phyloP scores from a whole-genome alignment of 129 eudicot genomes.

The Ambrosia artemisiifolia region DNA sequence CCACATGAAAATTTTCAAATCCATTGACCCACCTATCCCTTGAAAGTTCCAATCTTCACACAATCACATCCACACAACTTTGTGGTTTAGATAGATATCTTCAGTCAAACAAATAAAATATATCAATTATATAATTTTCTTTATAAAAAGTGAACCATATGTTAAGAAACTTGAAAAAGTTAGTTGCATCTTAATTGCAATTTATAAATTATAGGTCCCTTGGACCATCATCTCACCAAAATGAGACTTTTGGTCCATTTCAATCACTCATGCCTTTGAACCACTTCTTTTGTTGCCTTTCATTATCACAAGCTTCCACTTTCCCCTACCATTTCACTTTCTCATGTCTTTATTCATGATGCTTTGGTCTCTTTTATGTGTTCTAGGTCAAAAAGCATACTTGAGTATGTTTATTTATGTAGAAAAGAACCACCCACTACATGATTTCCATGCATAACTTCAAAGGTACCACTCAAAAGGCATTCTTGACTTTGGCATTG shows the following conservation, averaged over 20 bases:
- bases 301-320: constrained; percentile 47
- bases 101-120: constrained; percentile 8
- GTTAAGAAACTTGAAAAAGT: neutral
- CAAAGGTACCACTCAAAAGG: constrained; percentile 38
- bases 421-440: constrained; percentile 31
- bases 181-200: constrained; percentile 3
- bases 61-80: constrained; percentile 21
- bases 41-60: constrained; percentile 19
- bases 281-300: constrained; percentile 31
- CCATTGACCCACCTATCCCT: constrained; percentile 37
- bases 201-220: neutral
- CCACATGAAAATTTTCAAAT: constrained; percentile 40
- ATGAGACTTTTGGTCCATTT: constrained; percentile 26
- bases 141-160: neutral
- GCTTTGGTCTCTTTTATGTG: constrained; percentile 38
- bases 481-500: constrained; percentile 28
- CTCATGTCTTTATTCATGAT: constrained; percentile 37
- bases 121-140: neutral
- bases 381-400: constrained; percentile 41
- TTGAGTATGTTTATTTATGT: constrained; percentile 35
- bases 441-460: constrained; percentile 33
- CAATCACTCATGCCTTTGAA: constrained; percentile 18
- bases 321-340: constrained; percentile 36
- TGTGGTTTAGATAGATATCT: neutral
- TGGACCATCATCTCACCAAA: constrained; percentile 29